phyloP scores from a whole-genome alignment of 805 yeast species.

The Candida vartiovaarae region DNA sequence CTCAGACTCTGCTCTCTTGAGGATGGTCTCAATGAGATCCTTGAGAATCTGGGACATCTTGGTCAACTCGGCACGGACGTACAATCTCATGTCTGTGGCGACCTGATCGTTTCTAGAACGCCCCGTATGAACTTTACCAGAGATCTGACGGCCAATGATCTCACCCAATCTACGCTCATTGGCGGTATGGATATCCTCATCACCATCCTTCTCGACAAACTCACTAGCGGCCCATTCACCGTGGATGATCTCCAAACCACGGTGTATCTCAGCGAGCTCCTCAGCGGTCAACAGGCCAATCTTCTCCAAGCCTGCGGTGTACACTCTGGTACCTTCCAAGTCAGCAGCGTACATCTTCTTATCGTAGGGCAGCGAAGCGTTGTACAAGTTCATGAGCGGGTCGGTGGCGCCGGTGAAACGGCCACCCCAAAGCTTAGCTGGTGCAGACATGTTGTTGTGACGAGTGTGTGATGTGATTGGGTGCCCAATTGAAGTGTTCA shows the following conservation, averaged over 20 bases:
- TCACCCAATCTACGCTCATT: conserved; percentile 97
- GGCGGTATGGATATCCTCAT: conserved; percentile 98
- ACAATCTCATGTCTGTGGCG: conserved; percentile 97
- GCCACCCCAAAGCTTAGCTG: conserved; percentile 90
- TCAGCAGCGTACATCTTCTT: conserved; percentile 93
- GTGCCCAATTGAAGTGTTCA: background rate
- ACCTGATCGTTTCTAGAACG: conserved; percentile 98
- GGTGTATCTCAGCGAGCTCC: conserved; percentile 76
- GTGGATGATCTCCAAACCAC: conserved; percentile 66
- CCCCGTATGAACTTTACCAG: conserved; percentile 99
- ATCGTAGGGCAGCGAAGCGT: conserved; percentile 95
- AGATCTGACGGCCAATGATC: conserved; percentile 83
- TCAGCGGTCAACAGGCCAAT: conserved; percentile 64
- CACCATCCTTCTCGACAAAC: conserved; percentile 78
- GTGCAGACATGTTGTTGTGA: conserved; percentile 15
- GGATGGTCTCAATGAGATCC: conserved; percentile 58
- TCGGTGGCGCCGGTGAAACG: conserved; percentile 96
- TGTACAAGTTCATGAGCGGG: conserved; percentile 95
- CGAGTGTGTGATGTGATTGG: background rate
- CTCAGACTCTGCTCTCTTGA: conserved; percentile 74
- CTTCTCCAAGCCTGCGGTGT: conserved; percentile 80
- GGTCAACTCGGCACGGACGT: conserved; percentile 69
- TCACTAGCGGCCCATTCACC: conserved; percentile 71
- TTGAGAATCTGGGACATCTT: conserved; percentile 50
- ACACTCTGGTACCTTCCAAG: conserved; percentile 87